Evolutionary conservation across 306 rosid species (phyloP).

Genomic region (Cucumis cinereus): DNA sequence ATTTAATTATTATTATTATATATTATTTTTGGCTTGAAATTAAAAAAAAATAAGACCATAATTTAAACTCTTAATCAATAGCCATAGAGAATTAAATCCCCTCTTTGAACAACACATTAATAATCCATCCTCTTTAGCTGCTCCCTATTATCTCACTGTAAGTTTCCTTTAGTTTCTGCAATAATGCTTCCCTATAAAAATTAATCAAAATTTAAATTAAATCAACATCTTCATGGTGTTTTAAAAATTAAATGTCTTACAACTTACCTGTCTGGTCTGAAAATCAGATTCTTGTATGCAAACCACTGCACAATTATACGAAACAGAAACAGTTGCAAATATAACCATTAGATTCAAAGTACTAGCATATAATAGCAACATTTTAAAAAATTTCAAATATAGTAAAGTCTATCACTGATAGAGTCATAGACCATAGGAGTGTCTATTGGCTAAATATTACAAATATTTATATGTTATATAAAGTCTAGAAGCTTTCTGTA

Average conservation of each 20-base stretch:
- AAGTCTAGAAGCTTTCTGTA: no score
- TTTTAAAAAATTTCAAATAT: no score
- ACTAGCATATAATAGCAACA: no score
- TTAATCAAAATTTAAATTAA: not conserved
- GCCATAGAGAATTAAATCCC: not conserved
- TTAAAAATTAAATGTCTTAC: not conserved
- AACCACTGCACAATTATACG: not conserved
- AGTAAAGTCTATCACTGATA: no score
- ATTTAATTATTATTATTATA: no score
- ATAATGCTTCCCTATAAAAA: not conserved
- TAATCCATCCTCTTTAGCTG: constrained; percentile 29
- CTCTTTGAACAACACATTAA: not conserved
- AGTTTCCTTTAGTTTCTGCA: constrained; percentile 43
- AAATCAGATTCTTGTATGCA: not conserved
- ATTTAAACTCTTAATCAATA: not conserved
- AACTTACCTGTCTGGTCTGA: constrained; percentile 5
- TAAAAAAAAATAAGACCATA: not conserved
- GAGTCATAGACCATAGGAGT: no score
- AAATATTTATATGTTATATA: no score
- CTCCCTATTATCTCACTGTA: constrained; percentile 54
- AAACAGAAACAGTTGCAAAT: not conserved
- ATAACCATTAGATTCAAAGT: no score
- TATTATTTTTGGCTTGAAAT: not conserved
- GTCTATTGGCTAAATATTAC: no score
- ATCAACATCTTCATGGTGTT: not conserved